Evolutionary conservation across 495 filamentous ascomycete genomes (phyloP).

Genomic region (Glarea lozoyensis): DNA sequence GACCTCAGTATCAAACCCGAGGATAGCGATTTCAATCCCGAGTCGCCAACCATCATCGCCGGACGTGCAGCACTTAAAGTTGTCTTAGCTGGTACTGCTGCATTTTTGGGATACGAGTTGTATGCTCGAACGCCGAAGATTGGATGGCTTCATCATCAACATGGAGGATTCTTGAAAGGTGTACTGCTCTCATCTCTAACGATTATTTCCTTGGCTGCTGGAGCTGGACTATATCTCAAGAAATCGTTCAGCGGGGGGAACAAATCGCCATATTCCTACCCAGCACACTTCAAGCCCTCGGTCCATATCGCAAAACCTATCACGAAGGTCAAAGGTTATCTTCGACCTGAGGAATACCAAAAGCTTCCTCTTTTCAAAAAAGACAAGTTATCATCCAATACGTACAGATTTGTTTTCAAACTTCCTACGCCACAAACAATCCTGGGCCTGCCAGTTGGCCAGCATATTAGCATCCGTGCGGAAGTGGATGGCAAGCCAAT

Average conservation of each 20-base stretch:
- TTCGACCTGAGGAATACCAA: constrained; percentile 37
- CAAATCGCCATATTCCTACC: constrained; percentile 31
- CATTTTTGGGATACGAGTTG: constrained; percentile 5
- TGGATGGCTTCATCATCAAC: constrained; percentile 15
- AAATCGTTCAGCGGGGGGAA: constrained; percentile 25
- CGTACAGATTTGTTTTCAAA: constrained; percentile 38
- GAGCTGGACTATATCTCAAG: constrained; percentile 19
- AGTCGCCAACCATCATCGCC: constrained; percentile 1
- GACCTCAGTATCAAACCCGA: not conserved
- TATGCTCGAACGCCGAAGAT: not conserved
- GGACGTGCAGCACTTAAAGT: constrained; percentile 1
- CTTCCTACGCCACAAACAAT: constrained; percentile 31
- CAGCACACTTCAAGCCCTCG: constrained; percentile 27
- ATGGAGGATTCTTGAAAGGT: constrained; percentile 23
- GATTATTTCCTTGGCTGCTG: constrained; percentile 17
- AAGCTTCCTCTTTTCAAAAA: constrained; percentile 36
- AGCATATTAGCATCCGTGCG: constrained; percentile 43
- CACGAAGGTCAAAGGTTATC: constrained; percentile 30
- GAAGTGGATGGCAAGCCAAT: constrained; percentile 33
- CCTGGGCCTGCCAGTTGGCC: constrained; percentile 43
- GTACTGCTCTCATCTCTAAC: constrained; percentile 26
- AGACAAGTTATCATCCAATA: constrained; percentile 32
- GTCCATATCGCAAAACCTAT: constrained; percentile 22
- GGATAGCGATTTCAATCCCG: constrained; percentile 2
- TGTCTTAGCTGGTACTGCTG: not conserved